These are phyloP conservation scores for Boechera retrofracta DNA, from an alignment of 345 rosid species.

Conservation along the genomic window DNA sequence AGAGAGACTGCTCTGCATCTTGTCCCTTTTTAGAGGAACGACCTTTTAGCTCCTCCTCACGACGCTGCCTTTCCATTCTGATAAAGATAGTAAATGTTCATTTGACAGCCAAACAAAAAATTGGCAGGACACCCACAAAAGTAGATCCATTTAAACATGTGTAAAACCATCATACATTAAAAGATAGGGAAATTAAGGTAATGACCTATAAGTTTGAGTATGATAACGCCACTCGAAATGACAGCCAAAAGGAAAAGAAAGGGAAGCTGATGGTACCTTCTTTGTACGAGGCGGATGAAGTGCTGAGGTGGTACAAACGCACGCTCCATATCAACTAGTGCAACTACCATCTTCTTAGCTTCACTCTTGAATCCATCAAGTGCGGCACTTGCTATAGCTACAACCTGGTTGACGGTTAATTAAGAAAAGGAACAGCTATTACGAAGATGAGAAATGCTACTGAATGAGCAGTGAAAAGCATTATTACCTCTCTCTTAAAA, in stretches of 20 bases:
- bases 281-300: constrained; percentile 79
- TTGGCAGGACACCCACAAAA: constrained; percentile 6
- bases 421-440: constrained; percentile 4
- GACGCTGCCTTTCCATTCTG: no score
- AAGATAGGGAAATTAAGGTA: not conserved
- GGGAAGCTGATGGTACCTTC: constrained; percentile 55
- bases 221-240: constrained; percentile 15
- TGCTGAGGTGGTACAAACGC: constrained; percentile 89
- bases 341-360: constrained; percentile 81
- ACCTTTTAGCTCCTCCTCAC: no score
- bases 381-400: constrained; percentile 76
- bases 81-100: no score
- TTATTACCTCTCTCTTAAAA: constrained; percentile 81
- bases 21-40: no score
- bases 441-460: not conserved
- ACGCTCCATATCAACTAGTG: constrained; percentile 88
- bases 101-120: not conserved
- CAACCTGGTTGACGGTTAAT: constrained; percentile 51
- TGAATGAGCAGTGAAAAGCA: constrained; percentile 13
- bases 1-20: no score
- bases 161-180: not conserved
- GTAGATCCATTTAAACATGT: constrained; percentile 19
- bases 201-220: not conserved
- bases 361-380: constrained; percentile 77
- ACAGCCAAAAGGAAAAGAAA: constrained; percentile 13